Conservation (phyloP, 225 moss, liverwort and hornwort species). For the Straminergon stramineum region DNA sequence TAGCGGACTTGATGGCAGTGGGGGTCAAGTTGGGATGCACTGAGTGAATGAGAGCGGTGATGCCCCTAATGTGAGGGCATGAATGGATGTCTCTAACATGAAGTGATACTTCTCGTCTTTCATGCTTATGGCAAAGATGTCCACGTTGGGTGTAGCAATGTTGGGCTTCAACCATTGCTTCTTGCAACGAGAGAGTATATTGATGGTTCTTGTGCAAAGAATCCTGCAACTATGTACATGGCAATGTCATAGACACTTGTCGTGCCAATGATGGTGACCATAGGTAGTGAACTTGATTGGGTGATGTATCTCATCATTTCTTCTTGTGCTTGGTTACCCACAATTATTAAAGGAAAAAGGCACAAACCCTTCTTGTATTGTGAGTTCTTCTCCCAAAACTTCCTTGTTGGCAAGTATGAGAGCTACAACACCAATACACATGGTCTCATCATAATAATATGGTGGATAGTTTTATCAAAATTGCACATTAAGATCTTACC, state of each 20-base stretch:
- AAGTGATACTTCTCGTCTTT: neutral
- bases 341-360: neutral
- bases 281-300: neutral
- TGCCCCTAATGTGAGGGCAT: slow-evolving; percentile 48
- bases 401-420: neutral
- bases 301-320: neutral
- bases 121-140: slow-evolving; percentile 14
- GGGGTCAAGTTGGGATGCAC: slow-evolving; percentile 42
- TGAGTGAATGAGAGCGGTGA: slow-evolving; percentile 29
- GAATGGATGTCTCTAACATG: slow-evolving; percentile 45
- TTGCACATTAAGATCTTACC: neutral
- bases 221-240: slow-evolving; percentile 13
- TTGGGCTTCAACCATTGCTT: slow-evolving; percentile 25
- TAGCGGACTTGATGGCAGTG: neutral
- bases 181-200: neutral
- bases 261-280: slow-evolving; percentile 2
- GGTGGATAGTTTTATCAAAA: neutral
- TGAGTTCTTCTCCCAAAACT: neutral
- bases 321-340: neutral
- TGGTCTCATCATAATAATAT: neutral
- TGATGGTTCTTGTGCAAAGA: slow-evolving; percentile 13
- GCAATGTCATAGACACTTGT: slow-evolving; percentile 8
- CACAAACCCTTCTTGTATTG: neutral
- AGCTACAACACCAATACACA: neutral
- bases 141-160: slow-evolving; percentile 17